These are phyloP conservation scores for Monsonia emarginata DNA, from an alignment of 441 rosid species.

Conservation along the genomic window DNA sequence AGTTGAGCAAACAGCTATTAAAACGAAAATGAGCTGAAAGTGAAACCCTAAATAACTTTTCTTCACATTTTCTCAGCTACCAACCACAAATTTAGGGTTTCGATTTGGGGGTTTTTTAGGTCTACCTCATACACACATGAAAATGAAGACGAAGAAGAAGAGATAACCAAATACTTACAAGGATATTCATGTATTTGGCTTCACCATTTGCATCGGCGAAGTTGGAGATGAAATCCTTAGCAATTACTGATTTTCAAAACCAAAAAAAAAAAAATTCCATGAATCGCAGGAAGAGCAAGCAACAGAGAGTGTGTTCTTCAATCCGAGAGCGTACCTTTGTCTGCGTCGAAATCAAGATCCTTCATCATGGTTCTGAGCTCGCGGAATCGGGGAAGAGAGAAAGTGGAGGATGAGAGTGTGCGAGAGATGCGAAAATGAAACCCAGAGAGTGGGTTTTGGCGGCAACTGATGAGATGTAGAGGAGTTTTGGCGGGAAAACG, in stretches of 20 bases:
- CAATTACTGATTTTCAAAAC: constrained; percentile 32
- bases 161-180: constrained; percentile 41
- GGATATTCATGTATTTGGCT: constrained; percentile 67
- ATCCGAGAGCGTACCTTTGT: constrained; percentile 36
- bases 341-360: constrained; percentile 44
- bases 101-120: neutral
- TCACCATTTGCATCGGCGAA: constrained; percentile 60
- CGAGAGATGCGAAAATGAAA: neutral
- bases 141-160: neutral
- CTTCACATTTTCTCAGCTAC: neutral
- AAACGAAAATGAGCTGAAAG: neutral
- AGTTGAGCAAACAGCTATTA: neutral
- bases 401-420: neutral
- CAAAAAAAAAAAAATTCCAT: neutral
- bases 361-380: constrained; percentile 32
- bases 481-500: constrained; percentile 53
- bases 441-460: neutral
- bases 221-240: constrained; percentile 71
- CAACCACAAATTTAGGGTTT: constrained; percentile 19
- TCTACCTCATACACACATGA: neutral
- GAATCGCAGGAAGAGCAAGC: neutral
- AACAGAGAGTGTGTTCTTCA: neutral
- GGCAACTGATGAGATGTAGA: constrained; percentile 3
- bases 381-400: neutral
- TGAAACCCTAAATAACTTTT: neutral